Conservation (phyloP, 345 rosid genomes). For the Cochlearia excelsa region DNA sequence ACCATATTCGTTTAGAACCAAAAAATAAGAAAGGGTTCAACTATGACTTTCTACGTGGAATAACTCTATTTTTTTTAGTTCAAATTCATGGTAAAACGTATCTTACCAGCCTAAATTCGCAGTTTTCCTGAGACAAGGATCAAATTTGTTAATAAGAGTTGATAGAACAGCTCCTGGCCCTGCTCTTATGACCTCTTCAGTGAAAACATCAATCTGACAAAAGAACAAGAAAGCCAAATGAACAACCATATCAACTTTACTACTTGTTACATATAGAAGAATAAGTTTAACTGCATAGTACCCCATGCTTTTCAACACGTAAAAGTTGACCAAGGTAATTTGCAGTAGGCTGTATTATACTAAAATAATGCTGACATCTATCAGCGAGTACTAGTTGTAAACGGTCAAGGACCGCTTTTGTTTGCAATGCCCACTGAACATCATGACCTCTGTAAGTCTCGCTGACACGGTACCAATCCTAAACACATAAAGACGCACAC, state of each 20-base stretch:
- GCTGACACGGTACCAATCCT: slow-evolving; percentile 83
- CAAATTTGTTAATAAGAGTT: slow-evolving; percentile 72
- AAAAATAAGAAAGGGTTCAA: slow-evolving; percentile 28
- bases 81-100: background rate
- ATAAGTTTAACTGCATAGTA: slow-evolving; percentile 30
- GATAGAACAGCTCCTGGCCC: slow-evolving; percentile 89
- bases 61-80: background rate
- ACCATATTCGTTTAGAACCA: slow-evolving; percentile 14
- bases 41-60: slow-evolving; percentile 9
- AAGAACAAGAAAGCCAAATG: slow-evolving; percentile 8
- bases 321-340: slow-evolving; percentile 81
- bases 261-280: slow-evolving; percentile 11
- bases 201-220: slow-evolving; percentile 75
- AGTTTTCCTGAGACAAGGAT: slow-evolving; percentile 79
- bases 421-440: slow-evolving; percentile 80
- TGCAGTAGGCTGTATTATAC: slow-evolving; percentile 80
- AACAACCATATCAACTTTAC: slow-evolving; percentile 1
- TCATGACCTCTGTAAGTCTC: slow-evolving; percentile 51
- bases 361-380: slow-evolving; percentile 78
- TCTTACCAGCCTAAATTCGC: slow-evolving; percentile 88
- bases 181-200: slow-evolving; percentile 89
- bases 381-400: slow-evolving; percentile 82
- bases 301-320: slow-evolving; percentile 78
- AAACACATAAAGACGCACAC: slow-evolving; percentile 27
- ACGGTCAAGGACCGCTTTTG: slow-evolving; percentile 90